phyloP scores from a whole-genome alignment of 441 rosid species.

The Codiaeum variegatum region DNA sequence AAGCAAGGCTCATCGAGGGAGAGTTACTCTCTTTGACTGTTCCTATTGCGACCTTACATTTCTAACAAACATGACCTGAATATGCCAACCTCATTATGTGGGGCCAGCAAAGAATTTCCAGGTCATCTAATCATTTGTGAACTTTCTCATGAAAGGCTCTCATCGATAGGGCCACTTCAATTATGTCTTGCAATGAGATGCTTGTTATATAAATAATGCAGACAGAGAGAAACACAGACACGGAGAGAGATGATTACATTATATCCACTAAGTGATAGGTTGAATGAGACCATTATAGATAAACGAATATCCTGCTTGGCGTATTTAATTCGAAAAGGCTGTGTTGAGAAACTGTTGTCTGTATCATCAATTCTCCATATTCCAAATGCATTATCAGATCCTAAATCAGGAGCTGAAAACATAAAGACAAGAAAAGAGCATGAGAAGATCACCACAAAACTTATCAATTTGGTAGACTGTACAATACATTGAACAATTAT shows the following conservation, averaged over 20 bases:
- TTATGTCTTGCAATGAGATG: not conserved
- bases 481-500: not conserved
- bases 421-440: conserved; percentile 18
- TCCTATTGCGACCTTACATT: too few species aligned
- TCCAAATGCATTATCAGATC: conserved; percentile 50
- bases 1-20: not conserved
- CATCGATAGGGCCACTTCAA: not conserved
- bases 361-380: conserved; percentile 80
- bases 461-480: not conserved
- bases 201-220: not conserved
- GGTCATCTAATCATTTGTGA: too few species aligned
- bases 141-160: too few species aligned
- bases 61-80: too few species aligned
- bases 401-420: conserved; percentile 56
- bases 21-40: not conserved
- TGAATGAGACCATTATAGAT: conserved; percentile 72
- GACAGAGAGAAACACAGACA: not conserved
- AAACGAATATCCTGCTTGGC: conserved; percentile 81
- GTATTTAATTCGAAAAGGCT: conserved; percentile 80
- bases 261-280: conserved; percentile 45
- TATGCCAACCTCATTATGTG: too few species aligned
- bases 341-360: conserved; percentile 83
- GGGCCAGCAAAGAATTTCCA: too few species aligned
- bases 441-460: not conserved
- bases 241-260: conserved; percentile 44